A percentile compares a stretch with the other conserved stretches of the same genome.
Evolutionary conservation across 176 grass and related monocot species (phyloP).

Genomic region (Hsuehochloa calcarea): DNA sequence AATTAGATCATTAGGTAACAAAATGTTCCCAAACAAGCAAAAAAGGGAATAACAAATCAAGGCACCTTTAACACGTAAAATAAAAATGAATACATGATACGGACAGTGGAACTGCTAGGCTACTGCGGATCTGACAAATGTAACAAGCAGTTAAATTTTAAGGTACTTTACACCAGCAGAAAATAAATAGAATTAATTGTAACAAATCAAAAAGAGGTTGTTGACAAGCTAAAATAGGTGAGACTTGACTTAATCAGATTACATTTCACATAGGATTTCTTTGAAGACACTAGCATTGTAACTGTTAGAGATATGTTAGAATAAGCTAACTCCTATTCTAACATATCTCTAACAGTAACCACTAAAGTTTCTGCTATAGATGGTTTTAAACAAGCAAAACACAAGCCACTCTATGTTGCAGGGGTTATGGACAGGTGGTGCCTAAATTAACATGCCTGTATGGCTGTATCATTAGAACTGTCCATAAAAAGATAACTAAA

Average conservation of each 20-base stretch:
- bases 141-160: slow-evolving; percentile 12
- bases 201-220: neutral
- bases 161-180: neutral
- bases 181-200: neutral
- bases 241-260: neutral
- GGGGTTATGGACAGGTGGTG: neutral
- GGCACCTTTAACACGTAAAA: neutral
- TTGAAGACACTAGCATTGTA: neutral
- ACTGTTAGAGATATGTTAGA: too few relatives aligned
- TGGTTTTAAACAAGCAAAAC: neutral
- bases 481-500: slow-evolving; percentile 3
- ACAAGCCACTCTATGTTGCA: neutral
- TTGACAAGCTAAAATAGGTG: neutral
- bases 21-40: neutral
- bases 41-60: neutral
- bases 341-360: too few relatives aligned
- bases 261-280: neutral
- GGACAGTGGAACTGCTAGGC: neutral
- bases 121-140: slow-evolving; percentile 8
- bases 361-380: neutral
- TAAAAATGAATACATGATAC: slow-evolving; percentile 9
- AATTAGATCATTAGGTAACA: slow-evolving; percentile 1
- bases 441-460: neutral
- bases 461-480: neutral
- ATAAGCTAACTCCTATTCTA: too few relatives aligned